Conservation (phyloP, 768 basidiomycete genomes). For the Hygrophorus pudorinus region DNA sequence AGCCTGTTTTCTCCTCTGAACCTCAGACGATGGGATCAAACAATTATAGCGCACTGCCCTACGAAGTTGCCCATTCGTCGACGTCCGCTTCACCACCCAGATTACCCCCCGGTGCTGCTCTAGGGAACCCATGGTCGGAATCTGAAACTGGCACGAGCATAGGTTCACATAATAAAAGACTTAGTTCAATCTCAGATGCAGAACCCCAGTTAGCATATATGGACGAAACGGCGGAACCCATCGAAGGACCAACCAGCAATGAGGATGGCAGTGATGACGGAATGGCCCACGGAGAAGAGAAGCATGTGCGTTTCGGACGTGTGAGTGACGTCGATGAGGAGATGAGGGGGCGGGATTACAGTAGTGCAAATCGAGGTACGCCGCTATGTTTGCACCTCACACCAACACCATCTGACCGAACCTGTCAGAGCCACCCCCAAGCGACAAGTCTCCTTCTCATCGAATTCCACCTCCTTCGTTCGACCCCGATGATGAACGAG, state of each 20-base stretch:
- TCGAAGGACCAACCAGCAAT: constrained; percentile 10
- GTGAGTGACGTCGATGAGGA: constrained; percentile 30
- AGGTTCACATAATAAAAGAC: background rate
- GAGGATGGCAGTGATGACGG: background rate
- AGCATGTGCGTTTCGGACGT: constrained; percentile 34
- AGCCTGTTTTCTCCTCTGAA: background rate
- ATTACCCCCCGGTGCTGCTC: too few species aligned
- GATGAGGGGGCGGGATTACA: constrained; percentile 17
- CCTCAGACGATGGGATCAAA: background rate
- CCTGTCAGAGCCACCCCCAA: background rate
- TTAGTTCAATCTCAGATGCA: constrained; percentile 16
- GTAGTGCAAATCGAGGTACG: background rate
- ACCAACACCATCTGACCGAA: background rate
- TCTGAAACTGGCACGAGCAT: background rate
- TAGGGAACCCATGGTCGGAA: too few species aligned
- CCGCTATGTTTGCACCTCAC: background rate
- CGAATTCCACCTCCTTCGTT: constrained; percentile 30
- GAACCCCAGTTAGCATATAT: constrained; percentile 24
- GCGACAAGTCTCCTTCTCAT: background rate
- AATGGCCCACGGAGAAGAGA: constrained; percentile 20
- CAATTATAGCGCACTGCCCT: too few species aligned
- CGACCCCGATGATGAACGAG: constrained; percentile 36
- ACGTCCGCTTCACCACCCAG: too few species aligned
- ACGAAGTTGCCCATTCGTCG: too few species aligned
- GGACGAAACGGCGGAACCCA: constrained; percentile 19